These are phyloP conservation scores for Discostella pseudostelligera DNA, from an alignment of 108 stramenopile genomes.

Conservation along the genomic window DNA sequence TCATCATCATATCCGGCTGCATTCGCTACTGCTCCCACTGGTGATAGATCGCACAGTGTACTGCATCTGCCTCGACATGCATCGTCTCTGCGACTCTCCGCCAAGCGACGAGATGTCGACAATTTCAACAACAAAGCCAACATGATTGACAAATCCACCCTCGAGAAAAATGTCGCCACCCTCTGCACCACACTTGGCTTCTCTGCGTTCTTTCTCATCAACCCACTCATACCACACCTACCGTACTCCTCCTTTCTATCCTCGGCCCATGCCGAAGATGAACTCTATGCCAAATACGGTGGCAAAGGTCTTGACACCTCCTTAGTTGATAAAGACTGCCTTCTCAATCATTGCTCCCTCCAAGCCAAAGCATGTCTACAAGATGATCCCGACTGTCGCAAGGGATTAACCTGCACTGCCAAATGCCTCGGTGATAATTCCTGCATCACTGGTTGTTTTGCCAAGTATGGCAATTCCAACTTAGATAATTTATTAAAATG, in stretches of 20 bases:
- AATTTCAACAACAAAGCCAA: not conserved
- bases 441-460: slow-evolving; percentile 97
- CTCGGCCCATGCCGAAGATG: slow-evolving; percentile 82
- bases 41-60: not conserved
- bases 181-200: slow-evolving; percentile 43
- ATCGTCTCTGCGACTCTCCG: slow-evolving; percentile 3
- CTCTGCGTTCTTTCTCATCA: slow-evolving; percentile 43
- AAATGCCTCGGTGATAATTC: slow-evolving; percentile 90
- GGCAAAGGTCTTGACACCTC: slow-evolving; percentile 82
- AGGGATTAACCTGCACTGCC: slow-evolving; percentile 92
- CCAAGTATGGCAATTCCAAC: slow-evolving; percentile 89
- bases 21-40: too few relatives aligned
- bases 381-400: slow-evolving; percentile 85
- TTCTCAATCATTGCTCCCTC: slow-evolving; percentile 74
- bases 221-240: slow-evolving; percentile 44
- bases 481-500: slow-evolving; percentile 93
- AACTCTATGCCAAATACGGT: slow-evolving; percentile 85
- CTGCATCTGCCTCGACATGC: not conserved
- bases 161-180: slow-evolving; percentile 41
- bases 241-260: slow-evolving; percentile 22
- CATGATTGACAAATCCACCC: slow-evolving; percentile 14
- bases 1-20: not conserved
- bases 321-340: slow-evolving; percentile 84
- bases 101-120: slow-evolving; percentile 7
- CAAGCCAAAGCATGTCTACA: slow-evolving; percentile 86